Evolutionary conservation across 257 asterid genomes (phyloP).

Genomic region (Solanum sejunctum): DNA sequence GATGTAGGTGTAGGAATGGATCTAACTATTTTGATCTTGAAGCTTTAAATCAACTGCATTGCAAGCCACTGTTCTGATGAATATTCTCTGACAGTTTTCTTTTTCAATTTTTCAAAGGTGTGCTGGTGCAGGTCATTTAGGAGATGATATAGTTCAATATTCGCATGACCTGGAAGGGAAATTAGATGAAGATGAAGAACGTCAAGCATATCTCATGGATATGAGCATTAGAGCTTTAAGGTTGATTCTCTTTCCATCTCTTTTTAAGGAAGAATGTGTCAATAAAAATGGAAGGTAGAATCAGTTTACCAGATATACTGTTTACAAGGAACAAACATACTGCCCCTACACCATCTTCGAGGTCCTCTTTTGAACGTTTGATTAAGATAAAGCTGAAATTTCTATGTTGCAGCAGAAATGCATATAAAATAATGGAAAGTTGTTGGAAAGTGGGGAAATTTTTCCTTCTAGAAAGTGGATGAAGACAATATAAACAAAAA

Average conservation of each 20-base stretch:
- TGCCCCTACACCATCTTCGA: background rate
- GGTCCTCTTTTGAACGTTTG: background rate
- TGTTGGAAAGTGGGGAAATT: background rate
- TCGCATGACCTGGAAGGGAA: slow-evolving; percentile 59
- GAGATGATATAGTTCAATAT: slow-evolving; percentile 70
- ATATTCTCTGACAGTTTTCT: background rate
- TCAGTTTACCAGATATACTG: background rate
- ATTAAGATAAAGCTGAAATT: background rate
- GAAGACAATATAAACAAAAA: background rate
- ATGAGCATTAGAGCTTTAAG: slow-evolving; percentile 90
- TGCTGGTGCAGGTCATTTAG: slow-evolving; percentile 94
- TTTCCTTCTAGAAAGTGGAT: background rate
- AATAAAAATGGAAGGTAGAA: background rate
- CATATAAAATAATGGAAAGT: background rate
- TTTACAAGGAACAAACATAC: background rate
- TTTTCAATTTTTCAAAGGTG: slow-evolving; percentile 37
- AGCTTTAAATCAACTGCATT: background rate
- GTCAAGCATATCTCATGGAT: slow-evolving; percentile 64
- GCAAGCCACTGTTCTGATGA: background rate
- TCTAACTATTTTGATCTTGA: background rate
- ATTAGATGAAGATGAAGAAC: slow-evolving; percentile 49
- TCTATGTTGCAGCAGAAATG: background rate
- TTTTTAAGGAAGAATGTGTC: background rate
- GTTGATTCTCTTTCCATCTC: slow-evolving; percentile 14
- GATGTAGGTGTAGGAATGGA: background rate